Percentiles rank a stretch among this genome's conserved stretches.
Conservation (phyloP, 768 basidiomycete species). For the Calvatia gigantea region DNA sequence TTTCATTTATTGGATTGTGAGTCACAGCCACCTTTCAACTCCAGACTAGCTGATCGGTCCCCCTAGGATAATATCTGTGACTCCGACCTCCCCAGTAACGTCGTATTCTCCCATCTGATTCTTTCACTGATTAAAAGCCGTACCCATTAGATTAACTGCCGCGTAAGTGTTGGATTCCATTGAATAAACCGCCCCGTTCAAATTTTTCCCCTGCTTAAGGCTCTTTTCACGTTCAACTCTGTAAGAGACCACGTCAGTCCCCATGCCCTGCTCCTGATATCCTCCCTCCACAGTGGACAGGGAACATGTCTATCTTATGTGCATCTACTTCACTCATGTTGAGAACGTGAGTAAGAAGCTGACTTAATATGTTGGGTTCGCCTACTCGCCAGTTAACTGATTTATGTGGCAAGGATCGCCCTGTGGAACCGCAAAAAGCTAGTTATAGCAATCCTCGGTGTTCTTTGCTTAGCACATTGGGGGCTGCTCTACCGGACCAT, state of each 20-base stretch:
- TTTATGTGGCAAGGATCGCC: slow-evolving; percentile 43
- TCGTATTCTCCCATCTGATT: neutral
- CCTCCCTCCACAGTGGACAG: slow-evolving; percentile 42
- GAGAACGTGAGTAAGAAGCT: slow-evolving; percentile 46
- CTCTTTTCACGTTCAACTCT: slow-evolving; percentile 67
- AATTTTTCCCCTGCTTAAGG: slow-evolving; percentile 29
- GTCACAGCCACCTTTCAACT: slow-evolving; percentile 18
- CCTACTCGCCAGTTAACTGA: neutral
- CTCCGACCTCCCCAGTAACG: slow-evolving; percentile 42
- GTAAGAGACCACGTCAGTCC: slow-evolving; percentile 28
- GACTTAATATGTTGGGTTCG: slow-evolving; percentile 4
- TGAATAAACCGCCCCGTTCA: neutral
- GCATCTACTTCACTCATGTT: slow-evolving; percentile 70
- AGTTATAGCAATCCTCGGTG: slow-evolving; percentile 47
- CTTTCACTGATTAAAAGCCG: slow-evolving; percentile 14
- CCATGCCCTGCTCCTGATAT: neutral
- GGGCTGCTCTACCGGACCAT: slow-evolving; percentile 64
- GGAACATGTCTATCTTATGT: slow-evolving; percentile 63
- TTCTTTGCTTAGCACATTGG: slow-evolving; percentile 63
- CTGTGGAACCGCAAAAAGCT: slow-evolving; percentile 60
- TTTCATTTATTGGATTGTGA: slow-evolving; percentile 62
- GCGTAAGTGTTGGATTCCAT: slow-evolving; percentile 32
- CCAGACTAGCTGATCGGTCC: neutral
- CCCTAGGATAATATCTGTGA: slow-evolving; percentile 55
- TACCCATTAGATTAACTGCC: slow-evolving; percentile 50